A percentile compares a stretch with the other conserved stretches of the same genome.
Evolutionary conservation across 768 basidiomycete genomes (phyloP).

Genomic region (Serendipita sp.): DNA sequence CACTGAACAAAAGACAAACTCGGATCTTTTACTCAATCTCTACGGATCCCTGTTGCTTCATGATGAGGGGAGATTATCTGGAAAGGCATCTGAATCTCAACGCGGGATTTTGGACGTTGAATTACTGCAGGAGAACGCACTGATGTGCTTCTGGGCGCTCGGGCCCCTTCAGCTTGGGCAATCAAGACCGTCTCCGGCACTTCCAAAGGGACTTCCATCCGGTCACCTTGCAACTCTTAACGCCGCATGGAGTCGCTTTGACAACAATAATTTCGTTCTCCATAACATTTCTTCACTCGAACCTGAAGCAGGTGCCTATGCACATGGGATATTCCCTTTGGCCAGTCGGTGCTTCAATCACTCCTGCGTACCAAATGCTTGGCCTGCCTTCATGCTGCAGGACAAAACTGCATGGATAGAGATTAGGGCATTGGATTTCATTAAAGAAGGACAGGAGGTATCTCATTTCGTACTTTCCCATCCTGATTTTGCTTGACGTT

Average conservation of each 20-base stretch:
- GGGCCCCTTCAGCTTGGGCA: not conserved
- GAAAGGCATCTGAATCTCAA: not conserved
- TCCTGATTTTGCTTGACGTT: not conserved
- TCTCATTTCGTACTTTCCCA: conserved; percentile 4
- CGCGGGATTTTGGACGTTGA: not conserved
- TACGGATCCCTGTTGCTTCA: not conserved
- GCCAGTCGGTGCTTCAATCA: conserved; percentile 76
- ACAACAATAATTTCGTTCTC: conserved; percentile 68
- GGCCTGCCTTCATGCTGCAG: conserved; percentile 32
- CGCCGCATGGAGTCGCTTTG: conserved; percentile 41
- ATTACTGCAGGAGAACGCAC: conserved; percentile 14
- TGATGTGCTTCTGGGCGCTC: conserved; percentile 7
- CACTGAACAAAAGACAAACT: not conserved
- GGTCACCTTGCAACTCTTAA: conserved; percentile 11
- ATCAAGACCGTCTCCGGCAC: conserved; percentile 4
- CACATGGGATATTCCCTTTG: conserved; percentile 58
- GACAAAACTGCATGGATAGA: conserved; percentile 36
- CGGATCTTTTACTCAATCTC: not conserved
- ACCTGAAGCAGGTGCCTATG: conserved; percentile 26
- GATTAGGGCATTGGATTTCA: conserved; percentile 43
- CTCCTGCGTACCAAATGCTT: conserved; percentile 61
- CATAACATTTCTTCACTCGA: conserved; percentile 44
- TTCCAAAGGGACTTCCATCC: not conserved
- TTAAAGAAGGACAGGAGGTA: conserved; percentile 50
- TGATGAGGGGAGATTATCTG: not conserved